Evolutionary conservation across 2,329 filamentous ascomycete genomes (phyloP).

Genomic region (Fusarium nygamai): DNA sequence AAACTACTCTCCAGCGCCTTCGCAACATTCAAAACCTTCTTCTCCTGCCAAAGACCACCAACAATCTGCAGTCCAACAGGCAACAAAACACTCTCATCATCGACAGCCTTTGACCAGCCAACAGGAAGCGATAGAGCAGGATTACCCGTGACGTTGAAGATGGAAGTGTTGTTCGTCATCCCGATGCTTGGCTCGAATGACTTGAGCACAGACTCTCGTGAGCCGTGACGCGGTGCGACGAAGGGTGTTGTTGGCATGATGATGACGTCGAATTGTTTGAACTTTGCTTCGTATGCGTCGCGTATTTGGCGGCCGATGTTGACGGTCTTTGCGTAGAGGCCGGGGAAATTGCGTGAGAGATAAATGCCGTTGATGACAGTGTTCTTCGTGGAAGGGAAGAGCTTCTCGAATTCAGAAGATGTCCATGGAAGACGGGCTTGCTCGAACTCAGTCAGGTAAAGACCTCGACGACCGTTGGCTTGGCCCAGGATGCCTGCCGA

Average conservation of each 20-base stretch:
- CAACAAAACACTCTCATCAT: conserved; percentile 49
- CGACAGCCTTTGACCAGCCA: conserved; percentile 54
- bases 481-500: conserved; percentile 55
- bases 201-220: conserved; percentile 51
- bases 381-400: conserved; percentile 64
- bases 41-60: conserved; percentile 62
- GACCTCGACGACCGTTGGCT: conserved; percentile 57
- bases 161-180: conserved; percentile 64
- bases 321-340: conserved; percentile 59
- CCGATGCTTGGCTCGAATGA: conserved; percentile 63
- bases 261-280: conserved; percentile 55
- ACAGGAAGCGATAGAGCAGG: conserved; percentile 63
- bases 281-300: conserved; percentile 56
- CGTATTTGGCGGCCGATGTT: conserved; percentile 58
- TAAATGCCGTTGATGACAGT: conserved; percentile 64
- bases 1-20: conserved; percentile 58
- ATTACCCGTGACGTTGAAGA: conserved; percentile 67
- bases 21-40: conserved; percentile 54
- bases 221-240: conserved; percentile 56
- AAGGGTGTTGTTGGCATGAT: conserved; percentile 61
- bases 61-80: conserved; percentile 67
- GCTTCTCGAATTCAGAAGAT: conserved; percentile 59
- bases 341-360: conserved; percentile 54
- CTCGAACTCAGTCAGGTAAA: conserved; percentile 62
- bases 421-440: conserved; percentile 57